phyloP scores from a whole-genome alignment of 2,329 filamentous ascomycete species.

The Chalara sp. region DNA sequence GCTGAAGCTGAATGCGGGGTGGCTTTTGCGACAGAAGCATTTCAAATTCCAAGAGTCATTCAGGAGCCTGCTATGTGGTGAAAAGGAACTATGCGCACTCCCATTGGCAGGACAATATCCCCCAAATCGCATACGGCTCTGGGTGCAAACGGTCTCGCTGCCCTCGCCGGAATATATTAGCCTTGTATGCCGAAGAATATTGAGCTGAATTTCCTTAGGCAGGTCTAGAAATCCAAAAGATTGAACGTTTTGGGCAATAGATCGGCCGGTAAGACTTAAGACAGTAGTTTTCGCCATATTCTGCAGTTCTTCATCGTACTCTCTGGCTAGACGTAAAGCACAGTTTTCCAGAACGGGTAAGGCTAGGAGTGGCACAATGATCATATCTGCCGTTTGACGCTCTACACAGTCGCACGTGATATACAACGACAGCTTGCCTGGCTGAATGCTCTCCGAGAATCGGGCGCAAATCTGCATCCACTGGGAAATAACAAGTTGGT shows the following conservation, averaged over 20 bases:
- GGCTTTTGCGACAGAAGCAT: constrained; percentile 5
- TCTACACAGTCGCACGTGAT: constrained; percentile 5
- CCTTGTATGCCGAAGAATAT: constrained; percentile 3
- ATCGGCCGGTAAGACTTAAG: constrained; percentile 1
- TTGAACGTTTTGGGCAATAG: no score
- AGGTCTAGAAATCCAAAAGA: constrained; percentile 5
- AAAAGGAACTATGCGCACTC: constrained; percentile 1
- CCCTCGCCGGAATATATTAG: no score
- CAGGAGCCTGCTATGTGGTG: constrained; percentile 1
- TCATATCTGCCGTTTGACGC: constrained; percentile 2
- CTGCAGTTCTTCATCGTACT: constrained; percentile 3
- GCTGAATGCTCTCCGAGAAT: constrained; percentile 2
- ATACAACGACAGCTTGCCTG: constrained; percentile 3
- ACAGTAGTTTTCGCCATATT: constrained; percentile 2
- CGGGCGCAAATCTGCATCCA: constrained; percentile 4
- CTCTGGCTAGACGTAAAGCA: constrained; percentile 4
- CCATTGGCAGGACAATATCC: no score
- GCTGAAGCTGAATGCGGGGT: constrained; percentile 7
- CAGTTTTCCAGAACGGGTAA: constrained; percentile 2
- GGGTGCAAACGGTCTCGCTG: no score
- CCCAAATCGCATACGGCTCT: no score
- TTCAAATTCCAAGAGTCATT: constrained; percentile 4
- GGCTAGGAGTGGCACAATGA: constrained; percentile 1
- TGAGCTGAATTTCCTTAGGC: constrained; percentile 6
- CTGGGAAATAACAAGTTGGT: constrained; percentile 1